Percentiles rank a stretch among this genome's conserved stretches.
phyloP scores from a whole-genome alignment of 192 early-diverging fungal genomes.

The Coemansia sp. region DNA sequence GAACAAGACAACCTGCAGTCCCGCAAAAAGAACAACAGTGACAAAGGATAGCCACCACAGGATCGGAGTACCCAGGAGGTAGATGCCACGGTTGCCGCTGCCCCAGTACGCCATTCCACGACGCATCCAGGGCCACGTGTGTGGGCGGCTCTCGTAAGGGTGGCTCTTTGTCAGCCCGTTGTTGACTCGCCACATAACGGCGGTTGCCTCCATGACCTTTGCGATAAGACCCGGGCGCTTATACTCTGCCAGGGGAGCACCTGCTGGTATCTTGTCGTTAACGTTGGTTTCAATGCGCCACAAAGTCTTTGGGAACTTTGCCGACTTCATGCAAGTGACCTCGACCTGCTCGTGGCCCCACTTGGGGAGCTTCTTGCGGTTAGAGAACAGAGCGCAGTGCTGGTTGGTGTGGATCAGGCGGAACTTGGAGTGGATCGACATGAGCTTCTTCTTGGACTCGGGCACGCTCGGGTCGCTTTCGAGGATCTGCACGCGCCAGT shows the following conservation, averaged over 20 bases:
- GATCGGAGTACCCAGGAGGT: slow-evolving; percentile 89
- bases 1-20: slow-evolving; percentile 56
- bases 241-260: slow-evolving; percentile 61
- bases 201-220: slow-evolving; percentile 89
- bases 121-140: slow-evolving; percentile 80
- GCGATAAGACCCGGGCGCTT: slow-evolving; percentile 69
- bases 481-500: slow-evolving; percentile 82
- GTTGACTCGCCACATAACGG: slow-evolving; percentile 88
- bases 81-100: slow-evolving; percentile 69
- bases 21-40: slow-evolving; percentile 62
- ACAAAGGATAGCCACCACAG: slow-evolving; percentile 75
- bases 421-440: slow-evolving; percentile 68
- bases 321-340: slow-evolving; percentile 88
- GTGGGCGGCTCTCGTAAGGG: slow-evolving; percentile 90
- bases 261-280: slow-evolving; percentile 59
- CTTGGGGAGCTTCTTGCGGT: slow-evolving; percentile 77
- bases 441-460: slow-evolving; percentile 57
- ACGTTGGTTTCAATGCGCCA: slow-evolving; percentile 79
- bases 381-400: slow-evolving; percentile 81
- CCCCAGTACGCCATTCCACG: slow-evolving; percentile 91
- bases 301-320: slow-evolving; percentile 62
- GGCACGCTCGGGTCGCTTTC: slow-evolving; percentile 55
- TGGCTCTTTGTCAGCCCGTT: slow-evolving; percentile 83
- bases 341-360: slow-evolving; percentile 94
- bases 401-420: slow-evolving; percentile 70